These are phyloP conservation scores for Fusarium pseudocircinatum DNA, from an alignment of 2,329 filamentous ascomycete species.

Conservation along the genomic window DNA sequence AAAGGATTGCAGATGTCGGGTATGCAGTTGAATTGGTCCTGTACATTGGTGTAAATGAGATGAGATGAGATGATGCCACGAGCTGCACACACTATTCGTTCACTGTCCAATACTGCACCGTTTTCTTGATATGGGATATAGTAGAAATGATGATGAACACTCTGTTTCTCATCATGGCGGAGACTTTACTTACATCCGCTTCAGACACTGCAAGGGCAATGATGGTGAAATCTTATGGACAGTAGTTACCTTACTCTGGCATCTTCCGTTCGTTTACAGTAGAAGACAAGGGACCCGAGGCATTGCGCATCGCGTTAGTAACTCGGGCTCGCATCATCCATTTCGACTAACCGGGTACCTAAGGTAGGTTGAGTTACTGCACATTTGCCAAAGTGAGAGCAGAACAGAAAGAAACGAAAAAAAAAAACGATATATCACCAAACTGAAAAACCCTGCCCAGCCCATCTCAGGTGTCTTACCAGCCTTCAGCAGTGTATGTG, in stretches of 20 bases:
- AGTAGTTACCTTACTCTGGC: not conserved
- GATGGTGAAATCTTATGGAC: not conserved
- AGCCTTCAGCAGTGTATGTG: not conserved
- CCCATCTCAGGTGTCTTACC: slow-evolving; percentile 32
- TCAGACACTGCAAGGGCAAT: not conserved
- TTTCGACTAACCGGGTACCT: not conserved
- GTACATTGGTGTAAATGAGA: slow-evolving; percentile 10
- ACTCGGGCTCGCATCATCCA: not conserved
- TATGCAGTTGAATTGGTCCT: slow-evolving; percentile 16
- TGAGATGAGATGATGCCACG: not conserved
- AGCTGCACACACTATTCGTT: slow-evolving; percentile 1
- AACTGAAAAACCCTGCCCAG: not conserved
- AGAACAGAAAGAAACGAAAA: not conserved
- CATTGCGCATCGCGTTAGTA: not conserved
- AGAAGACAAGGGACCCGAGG: not conserved
- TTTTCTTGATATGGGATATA: not conserved
- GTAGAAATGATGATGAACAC: not conserved
- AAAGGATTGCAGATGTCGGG: slow-evolving; percentile 10
- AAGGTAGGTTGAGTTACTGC: not conserved
- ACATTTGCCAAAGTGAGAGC: not conserved
- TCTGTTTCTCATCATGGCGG: not conserved
- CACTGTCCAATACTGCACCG: not conserved
- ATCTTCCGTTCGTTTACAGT: not conserved
- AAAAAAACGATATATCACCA: slow-evolving; percentile 27
- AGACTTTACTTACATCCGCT: not conserved